Percentiles rank a stretch among this genome's conserved stretches.
These are phyloP conservation scores for Solanum chacoense DNA, from an alignment of 305 asterid species.

Conservation along the genomic window DNA sequence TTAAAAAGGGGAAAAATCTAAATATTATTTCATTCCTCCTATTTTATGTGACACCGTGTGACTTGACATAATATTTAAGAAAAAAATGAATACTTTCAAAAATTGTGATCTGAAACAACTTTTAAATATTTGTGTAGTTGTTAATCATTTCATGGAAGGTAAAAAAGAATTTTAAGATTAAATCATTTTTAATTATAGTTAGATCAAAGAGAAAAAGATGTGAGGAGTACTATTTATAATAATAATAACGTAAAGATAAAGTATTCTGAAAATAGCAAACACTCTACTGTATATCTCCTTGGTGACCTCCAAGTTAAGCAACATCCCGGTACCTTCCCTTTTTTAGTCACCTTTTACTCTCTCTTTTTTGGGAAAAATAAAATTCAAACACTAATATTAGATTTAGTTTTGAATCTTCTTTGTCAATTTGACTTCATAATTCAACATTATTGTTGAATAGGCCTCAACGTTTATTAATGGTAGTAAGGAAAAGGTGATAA, in stretches of 20 bases:
- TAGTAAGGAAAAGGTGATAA: background rate
- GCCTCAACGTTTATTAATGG: background rate
- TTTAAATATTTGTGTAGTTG: too few relatives aligned
- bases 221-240: background rate
- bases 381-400: background rate
- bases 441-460: background rate
- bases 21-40: background rate
- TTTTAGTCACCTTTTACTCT: constrained; percentile 3
- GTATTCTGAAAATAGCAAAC: background rate
- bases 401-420: background rate
- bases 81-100: too few relatives aligned
- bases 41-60: too few relatives aligned
- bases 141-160: too few relatives aligned
- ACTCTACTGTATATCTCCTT: background rate
- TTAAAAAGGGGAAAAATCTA: too few relatives aligned
- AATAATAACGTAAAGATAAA: background rate
- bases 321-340: background rate
- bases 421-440: background rate
- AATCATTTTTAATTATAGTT: too few relatives aligned
- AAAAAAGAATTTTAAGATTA: too few relatives aligned
- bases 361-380: background rate
- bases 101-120: too few relatives aligned
- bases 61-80: background rate
- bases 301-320: constrained; percentile 10
- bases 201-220: background rate